These are phyloP conservation scores for Apiospora malaysiana DNA, from an alignment of 2,329 filamentous ascomycete genomes.

Conservation along the genomic window DNA sequence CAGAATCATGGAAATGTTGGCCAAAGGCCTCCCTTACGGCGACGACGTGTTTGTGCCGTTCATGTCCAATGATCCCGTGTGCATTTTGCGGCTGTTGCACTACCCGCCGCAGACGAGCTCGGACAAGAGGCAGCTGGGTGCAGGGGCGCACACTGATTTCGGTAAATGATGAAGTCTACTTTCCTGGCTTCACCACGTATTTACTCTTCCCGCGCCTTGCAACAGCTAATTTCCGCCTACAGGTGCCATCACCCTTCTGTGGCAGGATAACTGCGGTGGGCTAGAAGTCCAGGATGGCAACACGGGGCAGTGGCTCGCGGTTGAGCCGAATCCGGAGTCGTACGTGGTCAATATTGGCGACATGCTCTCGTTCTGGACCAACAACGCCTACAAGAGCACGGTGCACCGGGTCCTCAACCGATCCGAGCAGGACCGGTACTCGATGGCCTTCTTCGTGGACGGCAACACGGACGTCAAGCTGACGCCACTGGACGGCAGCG, in stretches of 20 bases:
- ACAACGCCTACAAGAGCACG: constrained; percentile 30
- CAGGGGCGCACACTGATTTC: constrained; percentile 35
- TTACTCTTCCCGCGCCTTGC: not conserved
- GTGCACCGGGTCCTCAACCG: constrained; percentile 34
- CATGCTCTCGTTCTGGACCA: constrained; percentile 34
- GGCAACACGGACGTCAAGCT: constrained; percentile 36
- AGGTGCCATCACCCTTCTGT: constrained; percentile 36
- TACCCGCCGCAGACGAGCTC: constrained; percentile 31
- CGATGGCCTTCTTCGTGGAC: constrained; percentile 34
- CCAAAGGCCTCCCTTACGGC: constrained; percentile 32
- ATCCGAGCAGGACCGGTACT: constrained; percentile 30
- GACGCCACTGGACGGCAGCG: constrained; percentile 39
- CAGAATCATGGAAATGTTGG: constrained; percentile 32
- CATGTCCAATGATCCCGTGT: constrained; percentile 32
- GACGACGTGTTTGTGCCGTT: constrained; percentile 32
- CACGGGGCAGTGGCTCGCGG: constrained; percentile 28
- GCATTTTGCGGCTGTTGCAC: constrained; percentile 30
- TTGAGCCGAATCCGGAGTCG: constrained; percentile 29
- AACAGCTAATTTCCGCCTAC: not conserved
- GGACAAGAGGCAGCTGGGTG: constrained; percentile 31
- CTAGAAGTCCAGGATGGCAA: constrained; percentile 31
- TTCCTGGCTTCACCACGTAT: not conserved
- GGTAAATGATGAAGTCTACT: constrained; percentile 23
- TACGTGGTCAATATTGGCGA: constrained; percentile 36
- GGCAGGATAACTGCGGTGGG: constrained; percentile 31